Percentiles rank a stretch among this genome's conserved stretches.
Evolutionary conservation across 257 asterid genomes (phyloP).

Genomic region (Lycium ferocissimum): DNA sequence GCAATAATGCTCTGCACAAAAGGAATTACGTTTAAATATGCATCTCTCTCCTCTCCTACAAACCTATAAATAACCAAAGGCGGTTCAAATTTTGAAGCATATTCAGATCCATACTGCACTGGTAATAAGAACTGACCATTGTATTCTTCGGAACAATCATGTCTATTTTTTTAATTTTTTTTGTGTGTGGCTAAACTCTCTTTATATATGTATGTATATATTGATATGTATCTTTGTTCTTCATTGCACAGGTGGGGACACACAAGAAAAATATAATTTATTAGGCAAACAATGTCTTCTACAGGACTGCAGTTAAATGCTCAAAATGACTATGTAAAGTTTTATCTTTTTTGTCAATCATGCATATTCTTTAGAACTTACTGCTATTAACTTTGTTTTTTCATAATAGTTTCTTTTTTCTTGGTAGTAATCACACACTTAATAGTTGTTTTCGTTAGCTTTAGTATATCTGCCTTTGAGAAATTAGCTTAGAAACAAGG

Average conservation of each 20-base stretch:
- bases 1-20: neutral
- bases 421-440: neutral
- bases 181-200: neutral
- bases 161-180: too few relatives aligned
- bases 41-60: neutral
- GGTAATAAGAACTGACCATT: neutral
- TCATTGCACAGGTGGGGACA: neutral
- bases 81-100: neutral
- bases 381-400: neutral
- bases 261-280: neutral
- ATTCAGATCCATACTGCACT: neutral
- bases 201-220: neutral
- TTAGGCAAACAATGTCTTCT: conserved; percentile 20
- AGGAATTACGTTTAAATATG: neutral
- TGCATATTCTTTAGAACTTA: neutral
- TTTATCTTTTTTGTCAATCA: neutral
- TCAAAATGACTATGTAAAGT: conserved; percentile 26
- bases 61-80: neutral
- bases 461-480: conserved; percentile 1
- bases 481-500: neutral
- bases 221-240: conserved; percentile 14
- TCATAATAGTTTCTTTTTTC: neutral
- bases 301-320: neutral
- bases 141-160: too few relatives aligned
- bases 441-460: neutral